Conservation (phyloP, 345 rosid genomes). For the Brassica nigra region DNA sequence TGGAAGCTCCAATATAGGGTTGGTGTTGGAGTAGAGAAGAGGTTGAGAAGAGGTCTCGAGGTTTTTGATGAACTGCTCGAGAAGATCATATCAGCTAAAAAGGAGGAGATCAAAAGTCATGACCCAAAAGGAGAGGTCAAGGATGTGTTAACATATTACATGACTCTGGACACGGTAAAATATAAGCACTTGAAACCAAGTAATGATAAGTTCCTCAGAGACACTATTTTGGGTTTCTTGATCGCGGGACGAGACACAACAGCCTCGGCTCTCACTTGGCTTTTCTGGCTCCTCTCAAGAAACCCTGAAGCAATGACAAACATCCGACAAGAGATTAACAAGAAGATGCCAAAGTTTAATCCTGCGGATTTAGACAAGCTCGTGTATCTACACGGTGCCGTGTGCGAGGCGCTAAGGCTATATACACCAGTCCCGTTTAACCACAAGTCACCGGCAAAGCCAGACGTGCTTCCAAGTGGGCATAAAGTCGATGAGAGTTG, state of each 20-base stretch:
- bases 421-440: too few species aligned
- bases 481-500: constrained; percentile 21
- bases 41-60: background rate
- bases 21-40: constrained; percentile 15
- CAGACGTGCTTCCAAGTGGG: constrained; percentile 42
- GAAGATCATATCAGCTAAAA: background rate
- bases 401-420: constrained; percentile 12
- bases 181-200: background rate
- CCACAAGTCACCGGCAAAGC: too few species aligned
- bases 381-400: constrained; percentile 41
- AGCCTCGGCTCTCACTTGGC: background rate
- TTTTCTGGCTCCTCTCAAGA: constrained; percentile 5
- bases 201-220: constrained; percentile 46
- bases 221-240: constrained; percentile 42
- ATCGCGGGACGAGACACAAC: constrained; percentile 47
- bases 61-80: background rate
- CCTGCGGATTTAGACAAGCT: constrained; percentile 1
- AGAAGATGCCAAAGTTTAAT: constrained; percentile 5
- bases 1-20: constrained; percentile 42
- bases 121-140: background rate
- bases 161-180: constrained; percentile 1
- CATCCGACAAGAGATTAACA: constrained; percentile 46
- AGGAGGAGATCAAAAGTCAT: background rate
- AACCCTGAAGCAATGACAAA: constrained; percentile 40
- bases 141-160: background rate